These are phyloP conservation scores for Melanomma pulvis-pyrius DNA, from an alignment of 495 filamentous ascomycete genomes.

Conservation along the genomic window DNA sequence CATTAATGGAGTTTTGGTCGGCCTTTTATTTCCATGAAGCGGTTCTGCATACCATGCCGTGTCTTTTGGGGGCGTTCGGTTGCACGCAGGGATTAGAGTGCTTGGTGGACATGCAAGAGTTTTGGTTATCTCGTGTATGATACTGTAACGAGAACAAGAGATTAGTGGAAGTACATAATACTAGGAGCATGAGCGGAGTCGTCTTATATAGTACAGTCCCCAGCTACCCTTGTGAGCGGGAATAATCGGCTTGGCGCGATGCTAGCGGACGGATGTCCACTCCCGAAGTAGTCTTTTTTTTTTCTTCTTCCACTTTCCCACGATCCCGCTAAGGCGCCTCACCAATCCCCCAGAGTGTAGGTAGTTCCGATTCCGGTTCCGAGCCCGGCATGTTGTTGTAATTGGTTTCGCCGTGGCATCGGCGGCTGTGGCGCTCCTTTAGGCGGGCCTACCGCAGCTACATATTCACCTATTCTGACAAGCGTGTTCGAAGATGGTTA, in stretches of 20 bases:
- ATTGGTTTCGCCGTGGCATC: neutral
- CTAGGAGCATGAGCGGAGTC: neutral
- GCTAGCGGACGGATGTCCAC: neutral
- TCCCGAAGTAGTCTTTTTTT: neutral
- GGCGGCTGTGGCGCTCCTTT: neutral
- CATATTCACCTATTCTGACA: neutral
- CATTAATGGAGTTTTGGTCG: neutral
- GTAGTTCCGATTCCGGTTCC: constrained; percentile 1
- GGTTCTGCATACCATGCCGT: neutral
- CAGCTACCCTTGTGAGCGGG: neutral
- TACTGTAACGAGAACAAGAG: neutral
- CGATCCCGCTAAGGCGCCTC: constrained; percentile 10
- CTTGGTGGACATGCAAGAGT: neutral
- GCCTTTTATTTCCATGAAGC: neutral
- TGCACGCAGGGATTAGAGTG: neutral
- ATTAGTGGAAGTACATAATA: neutral
- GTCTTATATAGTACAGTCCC: constrained; percentile 1
- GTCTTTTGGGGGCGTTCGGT: neutral
- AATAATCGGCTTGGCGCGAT: neutral
- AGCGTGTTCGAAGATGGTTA: no score
- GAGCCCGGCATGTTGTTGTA: neutral
- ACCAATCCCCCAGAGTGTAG: neutral
- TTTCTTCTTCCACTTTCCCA: neutral
- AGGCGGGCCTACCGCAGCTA: neutral
- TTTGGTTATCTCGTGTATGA: neutral